These are phyloP conservation scores for Globisporangium middletonii DNA, from an alignment of 352 stramenopile species.

Conservation along the genomic window DNA sequence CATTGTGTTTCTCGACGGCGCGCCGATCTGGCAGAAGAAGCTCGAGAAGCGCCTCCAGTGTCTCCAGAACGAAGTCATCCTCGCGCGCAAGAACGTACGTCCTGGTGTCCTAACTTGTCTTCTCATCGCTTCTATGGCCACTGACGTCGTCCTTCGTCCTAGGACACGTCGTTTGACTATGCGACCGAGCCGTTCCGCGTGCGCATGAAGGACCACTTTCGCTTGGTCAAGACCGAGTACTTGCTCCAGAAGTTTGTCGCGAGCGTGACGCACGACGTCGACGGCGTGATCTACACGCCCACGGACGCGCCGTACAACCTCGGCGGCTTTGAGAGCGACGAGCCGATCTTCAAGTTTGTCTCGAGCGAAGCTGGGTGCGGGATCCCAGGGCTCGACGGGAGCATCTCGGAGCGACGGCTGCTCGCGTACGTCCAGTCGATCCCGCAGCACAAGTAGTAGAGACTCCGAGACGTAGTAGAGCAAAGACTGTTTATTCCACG, in stretches of 20 bases:
- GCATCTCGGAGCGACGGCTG: conserved; percentile 69
- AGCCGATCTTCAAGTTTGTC: conserved; percentile 88
- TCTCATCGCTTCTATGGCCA: no score
- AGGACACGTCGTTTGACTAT: conserved; percentile 80
- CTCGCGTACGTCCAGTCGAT: conserved; percentile 80
- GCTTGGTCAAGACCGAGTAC: conserved; percentile 81
- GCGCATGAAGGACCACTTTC: conserved; percentile 88
- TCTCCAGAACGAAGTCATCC: conserved; percentile 86
- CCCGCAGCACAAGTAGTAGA: conserved; percentile 35
- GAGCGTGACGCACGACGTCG: conserved; percentile 81
- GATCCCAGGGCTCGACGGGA: conserved; percentile 77
- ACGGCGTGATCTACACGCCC: conserved; percentile 84
- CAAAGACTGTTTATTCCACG: conserved; percentile 8
- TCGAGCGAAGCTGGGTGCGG: conserved; percentile 67
- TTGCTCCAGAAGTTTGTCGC: conserved; percentile 84
- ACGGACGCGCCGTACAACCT: conserved; percentile 82
- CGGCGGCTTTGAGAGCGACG: conserved; percentile 76
- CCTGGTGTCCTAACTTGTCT: no score
- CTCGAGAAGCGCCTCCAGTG: conserved; percentile 84
- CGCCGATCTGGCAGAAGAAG: conserved; percentile 82
- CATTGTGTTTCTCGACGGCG: conserved; percentile 74
- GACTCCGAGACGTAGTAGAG: neutral
- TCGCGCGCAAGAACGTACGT: conserved; percentile 77
- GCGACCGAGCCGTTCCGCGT: conserved; percentile 79
- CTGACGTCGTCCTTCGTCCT: no score